Evolutionary conservation across 805 yeast genomes (phyloP).

Genomic region (Tetrapisispora iriomotensis): DNA sequence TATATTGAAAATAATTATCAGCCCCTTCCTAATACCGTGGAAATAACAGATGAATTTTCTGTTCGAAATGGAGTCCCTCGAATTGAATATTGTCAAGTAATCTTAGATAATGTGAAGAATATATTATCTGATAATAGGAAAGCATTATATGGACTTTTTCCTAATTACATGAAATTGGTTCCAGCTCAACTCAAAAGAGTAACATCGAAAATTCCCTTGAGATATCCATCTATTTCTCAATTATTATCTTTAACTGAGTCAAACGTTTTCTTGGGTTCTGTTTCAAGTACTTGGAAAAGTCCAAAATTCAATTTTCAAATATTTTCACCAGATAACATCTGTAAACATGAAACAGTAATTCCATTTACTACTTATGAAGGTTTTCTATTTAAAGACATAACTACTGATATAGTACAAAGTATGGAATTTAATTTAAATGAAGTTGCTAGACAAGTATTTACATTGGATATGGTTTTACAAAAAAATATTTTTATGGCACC

Average conservation of each 20-base stretch:
- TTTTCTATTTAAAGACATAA: slow-evolving; percentile 57
- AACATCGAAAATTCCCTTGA: slow-evolving; percentile 9
- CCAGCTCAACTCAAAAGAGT: slow-evolving; percentile 15
- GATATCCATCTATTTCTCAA: slow-evolving; percentile 27
- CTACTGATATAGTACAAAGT: slow-evolving; percentile 58
- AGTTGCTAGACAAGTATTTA: slow-evolving; percentile 67
- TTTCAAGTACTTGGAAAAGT: slow-evolving; percentile 58
- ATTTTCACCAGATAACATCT: slow-evolving; percentile 40
- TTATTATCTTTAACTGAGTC: slow-evolving; percentile 22
- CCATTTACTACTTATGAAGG: slow-evolving; percentile 36
- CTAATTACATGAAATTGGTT: slow-evolving; percentile 29
- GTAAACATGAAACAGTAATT: slow-evolving; percentile 58
- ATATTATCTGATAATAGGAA: slow-evolving; percentile 31
- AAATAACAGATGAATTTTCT: slow-evolving; percentile 15
- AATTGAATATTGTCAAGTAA: slow-evolving; percentile 35
- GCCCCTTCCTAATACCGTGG: slow-evolving; percentile 4
- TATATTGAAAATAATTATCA: slow-evolving; percentile 27
- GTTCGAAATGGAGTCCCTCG: slow-evolving; percentile 23
- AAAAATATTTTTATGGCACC: slow-evolving; percentile 50
- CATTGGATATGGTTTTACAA: slow-evolving; percentile 59
- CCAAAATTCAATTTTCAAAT: slow-evolving; percentile 50
- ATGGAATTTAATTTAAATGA: slow-evolving; percentile 79
- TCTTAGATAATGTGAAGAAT: slow-evolving; percentile 38
- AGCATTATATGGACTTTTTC: slow-evolving; percentile 27
- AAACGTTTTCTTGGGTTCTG: slow-evolving; percentile 34